Conservation (phyloP, 2,329 filamentous ascomycete genomes). For the Pseudogymnoascus sp. region DNA sequence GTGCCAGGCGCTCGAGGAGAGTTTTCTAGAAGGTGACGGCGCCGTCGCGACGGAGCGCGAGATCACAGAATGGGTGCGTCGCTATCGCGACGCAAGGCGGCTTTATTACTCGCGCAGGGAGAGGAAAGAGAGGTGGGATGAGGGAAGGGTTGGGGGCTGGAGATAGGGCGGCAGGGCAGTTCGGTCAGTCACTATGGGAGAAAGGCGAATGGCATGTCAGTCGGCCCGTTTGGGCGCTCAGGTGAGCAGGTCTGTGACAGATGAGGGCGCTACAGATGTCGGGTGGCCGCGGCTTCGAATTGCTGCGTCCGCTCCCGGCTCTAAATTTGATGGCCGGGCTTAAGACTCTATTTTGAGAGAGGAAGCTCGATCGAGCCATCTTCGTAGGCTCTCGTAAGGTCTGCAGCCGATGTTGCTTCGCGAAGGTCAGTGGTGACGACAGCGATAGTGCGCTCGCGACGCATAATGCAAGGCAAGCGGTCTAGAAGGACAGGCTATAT, state of each 20-base stretch:
- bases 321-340: background rate
- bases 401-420: background rate
- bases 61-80: slow-evolving; percentile 72
- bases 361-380: background rate
- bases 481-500: background rate
- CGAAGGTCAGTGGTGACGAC: background rate
- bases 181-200: background rate
- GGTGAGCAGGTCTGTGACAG: background rate
- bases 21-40: slow-evolving; percentile 57
- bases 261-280: background rate
- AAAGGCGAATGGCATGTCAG: background rate
- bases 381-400: background rate
- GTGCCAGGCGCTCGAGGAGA: slow-evolving; percentile 80
- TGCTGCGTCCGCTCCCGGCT: background rate
- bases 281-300: background rate
- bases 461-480: background rate
- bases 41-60: slow-evolving; percentile 67
- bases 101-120: slow-evolving; percentile 74
- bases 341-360: background rate
- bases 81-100: slow-evolving; percentile 73
- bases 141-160: slow-evolving; percentile 92
- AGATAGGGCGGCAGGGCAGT: slow-evolving; percentile 41
- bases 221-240: slow-evolving; percentile 5
- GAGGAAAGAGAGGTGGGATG: slow-evolving; percentile 89
- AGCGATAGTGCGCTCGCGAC: background rate